Conservation (phyloP, 2,329 filamentous ascomycete species). For the Pyrenochaeta sp. region DNA sequence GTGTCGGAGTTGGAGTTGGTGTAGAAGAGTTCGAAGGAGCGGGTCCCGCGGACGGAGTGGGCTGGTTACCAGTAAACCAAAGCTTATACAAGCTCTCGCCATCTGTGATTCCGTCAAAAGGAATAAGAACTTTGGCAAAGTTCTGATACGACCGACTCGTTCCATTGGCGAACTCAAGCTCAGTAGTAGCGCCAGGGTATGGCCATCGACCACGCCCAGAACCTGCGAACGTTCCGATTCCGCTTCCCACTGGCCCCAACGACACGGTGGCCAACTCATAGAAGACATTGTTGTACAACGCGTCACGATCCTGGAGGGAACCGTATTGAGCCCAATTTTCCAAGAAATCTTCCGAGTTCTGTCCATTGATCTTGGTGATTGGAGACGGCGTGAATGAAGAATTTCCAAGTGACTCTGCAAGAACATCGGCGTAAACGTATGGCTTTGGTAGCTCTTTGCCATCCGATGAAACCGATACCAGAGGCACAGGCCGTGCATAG, state of each 20-base stretch:
- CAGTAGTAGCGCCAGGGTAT: slow-evolving; percentile 54
- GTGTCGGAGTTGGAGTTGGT: slow-evolving; percentile 19
- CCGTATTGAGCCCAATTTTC: slow-evolving; percentile 57
- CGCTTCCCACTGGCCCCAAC: slow-evolving; percentile 49
- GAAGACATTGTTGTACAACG: slow-evolving; percentile 62
- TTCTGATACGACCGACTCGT: slow-evolving; percentile 51
- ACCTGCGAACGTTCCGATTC: slow-evolving; percentile 55
- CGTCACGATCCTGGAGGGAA: slow-evolving; percentile 64
- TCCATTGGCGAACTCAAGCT: slow-evolving; percentile 56
- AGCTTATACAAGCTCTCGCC: slow-evolving; percentile 52
- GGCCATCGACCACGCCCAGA: slow-evolving; percentile 50
- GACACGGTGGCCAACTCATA: slow-evolving; percentile 55
- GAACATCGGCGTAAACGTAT: slow-evolving; percentile 60
- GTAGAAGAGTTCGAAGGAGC: slow-evolving; percentile 23
- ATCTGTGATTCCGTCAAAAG: slow-evolving; percentile 52
- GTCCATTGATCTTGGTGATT: slow-evolving; percentile 64
- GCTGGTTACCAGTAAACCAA: slow-evolving; percentile 40
- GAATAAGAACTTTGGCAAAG: slow-evolving; percentile 52
- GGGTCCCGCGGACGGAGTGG: slow-evolving; percentile 16
- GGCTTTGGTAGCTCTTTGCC: slow-evolving; percentile 60
- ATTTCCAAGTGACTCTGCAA: slow-evolving; percentile 51
- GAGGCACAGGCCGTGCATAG: slow-evolving; percentile 56
- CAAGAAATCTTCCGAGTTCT: slow-evolving; percentile 59
- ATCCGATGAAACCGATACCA: slow-evolving; percentile 69
- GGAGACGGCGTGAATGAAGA: slow-evolving; percentile 55